phyloP scores from a whole-genome alignment of 306 rosid genomes.

The Acacia crassicarpa region DNA sequence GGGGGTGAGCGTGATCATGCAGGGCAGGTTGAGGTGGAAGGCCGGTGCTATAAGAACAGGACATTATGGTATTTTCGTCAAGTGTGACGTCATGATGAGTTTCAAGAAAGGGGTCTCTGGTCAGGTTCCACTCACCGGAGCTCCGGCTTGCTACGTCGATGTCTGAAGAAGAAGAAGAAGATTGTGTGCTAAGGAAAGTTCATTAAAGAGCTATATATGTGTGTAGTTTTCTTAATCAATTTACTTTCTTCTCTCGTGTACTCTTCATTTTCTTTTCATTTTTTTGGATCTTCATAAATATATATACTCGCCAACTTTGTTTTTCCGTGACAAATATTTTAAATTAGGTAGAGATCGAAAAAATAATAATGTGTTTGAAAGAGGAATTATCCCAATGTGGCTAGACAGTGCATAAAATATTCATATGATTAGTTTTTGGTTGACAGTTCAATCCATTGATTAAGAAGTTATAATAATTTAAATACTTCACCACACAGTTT shows the following conservation, averaged over 20 bases:
- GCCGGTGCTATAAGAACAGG: slow-evolving; percentile 55
- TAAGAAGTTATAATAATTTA: too few relatives aligned
- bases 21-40: slow-evolving; percentile 82
- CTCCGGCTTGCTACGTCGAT: slow-evolving; percentile 66
- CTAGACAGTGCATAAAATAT: neutral
- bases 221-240: neutral
- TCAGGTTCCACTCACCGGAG: slow-evolving; percentile 71
- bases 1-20: slow-evolving; percentile 52
- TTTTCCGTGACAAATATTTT: neutral
- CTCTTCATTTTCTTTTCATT: neutral
- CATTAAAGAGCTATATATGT: neutral
- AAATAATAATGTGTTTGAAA: too few relatives aligned
- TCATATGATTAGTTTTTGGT: neutral
- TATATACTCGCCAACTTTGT: neutral
- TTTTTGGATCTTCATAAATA: neutral
- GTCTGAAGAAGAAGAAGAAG: slow-evolving; percentile 33
- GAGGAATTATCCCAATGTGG: too few relatives aligned
- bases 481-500: too few relatives aligned
- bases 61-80: slow-evolving; percentile 63
- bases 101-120: slow-evolving; percentile 71
- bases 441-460: neutral
- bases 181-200: neutral
- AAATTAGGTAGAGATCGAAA: too few relatives aligned
- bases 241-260: neutral
- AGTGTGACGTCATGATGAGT: slow-evolving; percentile 71